These are phyloP conservation scores for Rhynchospora tenuis DNA, from an alignment of 176 grass and related monocot genomes.

Conservation along the genomic window DNA sequence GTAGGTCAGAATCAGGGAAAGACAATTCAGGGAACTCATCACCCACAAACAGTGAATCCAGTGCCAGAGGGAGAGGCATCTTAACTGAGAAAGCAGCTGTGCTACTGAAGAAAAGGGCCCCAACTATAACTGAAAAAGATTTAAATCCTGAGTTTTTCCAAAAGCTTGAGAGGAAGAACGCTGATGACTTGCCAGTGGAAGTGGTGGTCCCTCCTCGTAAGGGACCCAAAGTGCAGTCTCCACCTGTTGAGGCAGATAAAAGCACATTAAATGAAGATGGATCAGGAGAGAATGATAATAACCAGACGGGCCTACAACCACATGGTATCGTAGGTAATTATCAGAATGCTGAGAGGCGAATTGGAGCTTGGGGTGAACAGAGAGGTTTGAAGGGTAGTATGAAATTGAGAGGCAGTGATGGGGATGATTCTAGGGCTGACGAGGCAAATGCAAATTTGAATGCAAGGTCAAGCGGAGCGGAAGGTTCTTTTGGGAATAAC, in stretches of 20 bases:
- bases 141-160: slow-evolving; percentile 94
- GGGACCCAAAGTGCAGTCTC: slow-evolving; percentile 37
- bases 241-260: slow-evolving; percentile 5
- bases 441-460: slow-evolving; percentile 33
- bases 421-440: slow-evolving; percentile 54
- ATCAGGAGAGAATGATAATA: slow-evolving; percentile 46
- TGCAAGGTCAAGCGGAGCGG: slow-evolving; percentile 28
- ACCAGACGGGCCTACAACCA: slow-evolving; percentile 29
- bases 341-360: slow-evolving; percentile 13
- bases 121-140: slow-evolving; percentile 70
- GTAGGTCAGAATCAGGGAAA: slow-evolving; percentile 38
- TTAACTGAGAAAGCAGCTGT: slow-evolving; percentile 79
- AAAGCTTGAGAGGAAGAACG: slow-evolving; percentile 66
- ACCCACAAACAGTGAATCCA: slow-evolving; percentile 43
- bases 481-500: slow-evolving; percentile 66
- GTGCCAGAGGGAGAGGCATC: slow-evolving; percentile 36
- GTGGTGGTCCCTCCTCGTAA: slow-evolving; percentile 56
- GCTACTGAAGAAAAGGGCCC: slow-evolving; percentile 75
- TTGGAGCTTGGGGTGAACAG: slow-evolving; percentile 43
- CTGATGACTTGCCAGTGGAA: slow-evolving; percentile 74
- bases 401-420: slow-evolving; percentile 58
- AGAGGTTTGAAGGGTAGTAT: slow-evolving; percentile 47
- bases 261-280: slow-evolving; percentile 37
- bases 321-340: background rate
- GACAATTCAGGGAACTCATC: slow-evolving; percentile 39